Conservation (phyloP, 1,139 yeast species). For the Geotrichum fermentans region DNA sequence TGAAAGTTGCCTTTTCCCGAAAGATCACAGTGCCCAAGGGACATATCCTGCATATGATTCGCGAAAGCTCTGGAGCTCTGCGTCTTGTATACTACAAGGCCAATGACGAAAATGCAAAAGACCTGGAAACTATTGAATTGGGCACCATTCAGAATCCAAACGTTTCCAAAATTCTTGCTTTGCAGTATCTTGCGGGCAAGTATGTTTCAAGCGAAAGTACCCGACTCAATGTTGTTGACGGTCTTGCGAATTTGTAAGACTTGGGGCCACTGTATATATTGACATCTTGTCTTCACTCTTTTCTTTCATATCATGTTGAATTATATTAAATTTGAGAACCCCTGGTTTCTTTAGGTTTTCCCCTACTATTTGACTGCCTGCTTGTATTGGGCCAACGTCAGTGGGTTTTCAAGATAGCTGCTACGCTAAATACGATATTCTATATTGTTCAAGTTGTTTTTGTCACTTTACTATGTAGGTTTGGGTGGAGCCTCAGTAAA, state of each 20-base stretch:
- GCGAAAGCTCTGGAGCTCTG: conserved; percentile 46
- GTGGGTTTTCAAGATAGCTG: no score
- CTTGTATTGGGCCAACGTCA: no score
- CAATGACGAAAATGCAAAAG: conserved; percentile 27
- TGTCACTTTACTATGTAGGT: no score
- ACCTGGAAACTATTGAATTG: conserved; percentile 36
- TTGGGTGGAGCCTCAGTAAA: no score
- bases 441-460: no score
- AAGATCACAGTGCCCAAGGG: conserved; percentile 50
- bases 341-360: no score
- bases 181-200: conserved; percentile 57
- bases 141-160: conserved; percentile 41
- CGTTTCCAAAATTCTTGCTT: conserved; percentile 50
- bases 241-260: conserved; percentile 30
- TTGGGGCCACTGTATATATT: no score
- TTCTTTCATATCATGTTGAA: no score
- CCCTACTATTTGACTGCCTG: no score
- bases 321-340: no score
- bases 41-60: conserved; percentile 50
- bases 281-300: no score
- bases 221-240: conserved; percentile 31
- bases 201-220: conserved; percentile 52
- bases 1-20: conserved; percentile 39
- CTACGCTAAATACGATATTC: no score
- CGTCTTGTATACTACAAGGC: conserved; percentile 42